phyloP scores from a whole-genome alignment of 1,139 yeast genomes.

The Candida neerlandica region DNA sequence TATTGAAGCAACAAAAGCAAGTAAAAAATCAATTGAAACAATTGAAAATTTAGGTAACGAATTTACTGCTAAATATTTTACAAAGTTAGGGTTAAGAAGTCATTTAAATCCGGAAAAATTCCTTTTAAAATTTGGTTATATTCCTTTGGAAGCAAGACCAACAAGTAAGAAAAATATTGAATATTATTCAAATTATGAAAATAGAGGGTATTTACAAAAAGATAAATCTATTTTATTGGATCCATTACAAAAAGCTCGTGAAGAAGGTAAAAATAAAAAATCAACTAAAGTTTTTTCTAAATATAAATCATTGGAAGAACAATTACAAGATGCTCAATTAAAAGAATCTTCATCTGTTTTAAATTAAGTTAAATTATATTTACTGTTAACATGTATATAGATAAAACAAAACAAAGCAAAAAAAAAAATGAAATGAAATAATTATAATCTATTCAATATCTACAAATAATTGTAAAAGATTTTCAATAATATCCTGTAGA shows the following conservation, averaged over 20 bases:
- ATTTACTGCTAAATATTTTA: conserved; percentile 73
- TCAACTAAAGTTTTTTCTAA: conserved; percentile 32
- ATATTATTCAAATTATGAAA: conserved; percentile 70
- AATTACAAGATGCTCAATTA: conserved; percentile 13
- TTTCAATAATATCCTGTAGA: conserved; percentile 42
- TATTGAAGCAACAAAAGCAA: conserved; percentile 83
- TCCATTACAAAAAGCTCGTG: conserved; percentile 28
- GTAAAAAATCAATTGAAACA: conserved; percentile 68
- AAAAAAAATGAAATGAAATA: conserved; percentile 7
- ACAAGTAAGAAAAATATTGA: conserved; percentile 78
- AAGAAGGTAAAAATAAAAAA: conserved; percentile 28
- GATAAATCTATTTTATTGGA: conserved; percentile 43
- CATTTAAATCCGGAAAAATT: conserved; percentile 77
- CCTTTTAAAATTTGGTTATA: conserved; percentile 67
- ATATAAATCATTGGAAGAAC: conserved; percentile 15
- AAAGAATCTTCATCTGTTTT: no score
- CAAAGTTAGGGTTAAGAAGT: conserved; percentile 66
- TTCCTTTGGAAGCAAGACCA: conserved; percentile 88
- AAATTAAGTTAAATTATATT: no score
- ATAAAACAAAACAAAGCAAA: no score
- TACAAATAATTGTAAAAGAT: conserved; percentile 35
- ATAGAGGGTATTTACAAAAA: conserved; percentile 72
- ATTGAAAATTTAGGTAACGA: conserved; percentile 75
- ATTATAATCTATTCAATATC: conserved; percentile 26
- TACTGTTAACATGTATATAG: conserved; percentile 10